A percentile compares a stretch with the other conserved stretches of the same genome.
Evolutionary conservation across 352 stramenopile genomes (phyloP).

Genomic region (Phytopythium chamaehyphon): DNA sequence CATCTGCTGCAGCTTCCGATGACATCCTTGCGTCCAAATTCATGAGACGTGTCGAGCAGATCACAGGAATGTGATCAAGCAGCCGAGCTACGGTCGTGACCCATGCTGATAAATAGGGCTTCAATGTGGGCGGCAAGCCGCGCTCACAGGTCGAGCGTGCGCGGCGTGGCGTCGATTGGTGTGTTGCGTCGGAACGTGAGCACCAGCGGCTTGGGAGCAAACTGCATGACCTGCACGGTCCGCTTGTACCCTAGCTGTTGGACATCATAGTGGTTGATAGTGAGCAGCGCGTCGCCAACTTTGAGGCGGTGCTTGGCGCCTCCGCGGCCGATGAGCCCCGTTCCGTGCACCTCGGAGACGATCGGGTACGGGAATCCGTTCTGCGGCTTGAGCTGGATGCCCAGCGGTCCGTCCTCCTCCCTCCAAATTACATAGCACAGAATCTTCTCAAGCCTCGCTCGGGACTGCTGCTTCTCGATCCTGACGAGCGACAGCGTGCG

Average conservation of each 20-base stretch:
- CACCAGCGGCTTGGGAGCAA: constrained; percentile 59
- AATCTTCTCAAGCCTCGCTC: constrained; percentile 48
- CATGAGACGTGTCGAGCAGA: no score
- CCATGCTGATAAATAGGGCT: no score
- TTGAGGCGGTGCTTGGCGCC: constrained; percentile 22
- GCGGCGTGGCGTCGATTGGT: constrained; percentile 18
- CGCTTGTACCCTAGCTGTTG: constrained; percentile 51
- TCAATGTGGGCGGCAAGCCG: background rate
- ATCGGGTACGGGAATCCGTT: constrained; percentile 49
- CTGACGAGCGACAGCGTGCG: constrained; percentile 8
- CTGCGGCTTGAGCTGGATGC: constrained; percentile 51
- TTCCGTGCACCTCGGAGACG: constrained; percentile 31
- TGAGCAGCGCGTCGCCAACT: constrained; percentile 53
- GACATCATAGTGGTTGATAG: constrained; percentile 71
- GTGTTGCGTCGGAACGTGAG: constrained; percentile 54
- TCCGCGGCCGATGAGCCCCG: constrained; percentile 22
- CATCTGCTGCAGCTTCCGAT: no score
- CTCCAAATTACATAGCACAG: constrained; percentile 67
- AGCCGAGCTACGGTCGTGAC: no score
- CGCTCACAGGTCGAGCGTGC: constrained; percentile 46
- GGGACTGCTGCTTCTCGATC: constrained; percentile 26
- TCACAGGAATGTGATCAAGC: no score
- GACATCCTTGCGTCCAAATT: no score
- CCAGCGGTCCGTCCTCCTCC: constrained; percentile 57
- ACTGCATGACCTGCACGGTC: constrained; percentile 55